These are phyloP conservation scores for Colletotrichum sp. DNA, from an alignment of 2,329 filamentous ascomycete genomes.

Conservation along the genomic window DNA sequence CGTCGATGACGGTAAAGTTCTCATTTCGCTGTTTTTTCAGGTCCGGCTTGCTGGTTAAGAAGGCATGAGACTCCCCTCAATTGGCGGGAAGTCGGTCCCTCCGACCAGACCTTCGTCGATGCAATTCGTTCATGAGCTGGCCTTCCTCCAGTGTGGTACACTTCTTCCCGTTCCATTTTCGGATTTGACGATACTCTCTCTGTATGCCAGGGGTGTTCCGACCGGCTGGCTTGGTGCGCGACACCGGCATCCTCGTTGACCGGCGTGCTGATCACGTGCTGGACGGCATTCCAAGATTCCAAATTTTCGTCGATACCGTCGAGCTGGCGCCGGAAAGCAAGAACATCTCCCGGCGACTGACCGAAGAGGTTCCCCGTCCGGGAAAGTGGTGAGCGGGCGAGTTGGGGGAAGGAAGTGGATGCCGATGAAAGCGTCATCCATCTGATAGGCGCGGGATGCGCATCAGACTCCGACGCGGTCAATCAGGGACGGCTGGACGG, in stretches of 20 bases:
- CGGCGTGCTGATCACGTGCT: neutral
- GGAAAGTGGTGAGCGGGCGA: neutral
- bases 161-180: neutral
- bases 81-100: neutral
- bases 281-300: neutral
- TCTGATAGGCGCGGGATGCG: neutral
- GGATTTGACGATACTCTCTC: neutral
- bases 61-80: neutral
- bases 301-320: neutral
- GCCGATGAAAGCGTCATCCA: neutral
- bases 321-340: neutral
- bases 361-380: neutral
- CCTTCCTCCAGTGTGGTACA: neutral
- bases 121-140: neutral
- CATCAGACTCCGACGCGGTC: neutral
- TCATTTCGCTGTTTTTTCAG: neutral
- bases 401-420: neutral
- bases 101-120: neutral
- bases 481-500: slow-evolving; percentile 1
- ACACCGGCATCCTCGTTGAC: neutral
- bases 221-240: neutral
- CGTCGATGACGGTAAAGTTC: neutral
- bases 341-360: neutral
- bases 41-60: neutral
- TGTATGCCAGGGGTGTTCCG: no score